phyloP scores from a whole-genome alignment of 2,329 filamentous ascomycete species.

The Colletotrichum melonis region DNA sequence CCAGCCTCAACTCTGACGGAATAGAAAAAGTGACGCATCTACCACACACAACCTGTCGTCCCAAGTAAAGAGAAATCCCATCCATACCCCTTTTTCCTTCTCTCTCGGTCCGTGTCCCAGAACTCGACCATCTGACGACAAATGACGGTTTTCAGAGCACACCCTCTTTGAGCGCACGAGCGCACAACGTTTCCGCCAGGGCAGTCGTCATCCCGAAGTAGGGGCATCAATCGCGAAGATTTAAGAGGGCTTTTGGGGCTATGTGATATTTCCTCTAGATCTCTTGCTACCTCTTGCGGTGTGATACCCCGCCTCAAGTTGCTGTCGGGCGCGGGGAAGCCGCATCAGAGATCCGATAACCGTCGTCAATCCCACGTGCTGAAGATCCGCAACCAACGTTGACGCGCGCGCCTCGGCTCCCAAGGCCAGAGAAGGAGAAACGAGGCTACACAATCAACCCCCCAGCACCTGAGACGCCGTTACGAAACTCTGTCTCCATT shows the following conservation, averaged over 20 bases:
- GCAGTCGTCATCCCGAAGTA: background rate
- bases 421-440: background rate
- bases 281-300: background rate
- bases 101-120: slow-evolving; percentile 19
- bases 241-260: background rate
- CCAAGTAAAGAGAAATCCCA: background rate
- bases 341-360: background rate
- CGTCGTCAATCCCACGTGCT: slow-evolving; percentile 11
- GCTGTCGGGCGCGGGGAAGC: background rate
- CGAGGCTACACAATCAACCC: background rate
- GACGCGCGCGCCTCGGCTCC: slow-evolving; percentile 10
- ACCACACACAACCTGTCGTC: slow-evolving; percentile 9
- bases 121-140: slow-evolving; percentile 14
- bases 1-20: background rate
- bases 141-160: slow-evolving; percentile 16
- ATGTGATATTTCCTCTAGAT: background rate
- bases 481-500: slow-evolving; percentile 8
- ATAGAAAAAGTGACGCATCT: slow-evolving; percentile 3
- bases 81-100: background rate
- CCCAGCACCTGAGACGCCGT: slow-evolving; percentile 20
- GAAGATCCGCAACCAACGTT: background rate
- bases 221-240: background rate
- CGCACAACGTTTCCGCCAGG: background rate
- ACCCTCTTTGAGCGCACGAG: background rate
- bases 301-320: background rate